These are phyloP conservation scores for Carpinus fangiana DNA, from an alignment of 306 rosid genomes.

Conservation along the genomic window DNA sequence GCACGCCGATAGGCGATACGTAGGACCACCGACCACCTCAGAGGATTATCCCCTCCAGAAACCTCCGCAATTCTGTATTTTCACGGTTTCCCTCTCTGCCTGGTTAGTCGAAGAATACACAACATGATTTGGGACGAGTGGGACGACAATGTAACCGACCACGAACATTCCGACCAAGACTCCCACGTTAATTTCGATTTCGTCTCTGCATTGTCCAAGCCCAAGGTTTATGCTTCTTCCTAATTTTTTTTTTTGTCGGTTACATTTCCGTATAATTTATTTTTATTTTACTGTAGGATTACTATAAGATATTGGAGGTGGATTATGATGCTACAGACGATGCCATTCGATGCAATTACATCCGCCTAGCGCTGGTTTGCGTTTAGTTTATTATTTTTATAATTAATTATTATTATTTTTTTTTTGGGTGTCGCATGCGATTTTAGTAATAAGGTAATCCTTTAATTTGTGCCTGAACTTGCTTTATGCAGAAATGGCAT, in stretches of 20 bases:
- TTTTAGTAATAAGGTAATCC: background rate
- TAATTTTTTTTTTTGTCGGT: background rate
- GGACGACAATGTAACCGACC: slow-evolving; percentile 27
- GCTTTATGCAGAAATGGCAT: slow-evolving; percentile 79
- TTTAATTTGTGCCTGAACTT: background rate
- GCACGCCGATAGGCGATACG: slow-evolving; percentile 35
- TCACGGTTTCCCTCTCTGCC: background rate
- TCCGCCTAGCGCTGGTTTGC: slow-evolving; percentile 87
- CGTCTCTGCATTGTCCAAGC: slow-evolving; percentile 56
- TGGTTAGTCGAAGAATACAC: background rate
- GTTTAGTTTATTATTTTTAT: slow-evolving; percentile 14
- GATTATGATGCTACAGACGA: slow-evolving; percentile 90
- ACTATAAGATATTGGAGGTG: slow-evolving; percentile 82
- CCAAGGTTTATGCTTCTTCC: slow-evolving; percentile 52
- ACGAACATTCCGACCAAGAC: slow-evolving; percentile 48
- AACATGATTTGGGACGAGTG: slow-evolving; percentile 60
- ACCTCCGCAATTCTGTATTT: background rate
- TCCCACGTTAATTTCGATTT: slow-evolving; percentile 61
- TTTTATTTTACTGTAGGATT: slow-evolving; percentile 50
- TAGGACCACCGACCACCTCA: background rate
- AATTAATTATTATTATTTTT: background rate
- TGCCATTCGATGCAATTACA: slow-evolving; percentile 82
- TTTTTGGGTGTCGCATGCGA: background rate
- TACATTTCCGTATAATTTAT: background rate
- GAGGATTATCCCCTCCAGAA: background rate